A percentile compares a stretch with the other conserved stretches of the same genome.
phyloP scores from a whole-genome alignment of 2,329 filamentous ascomycete species.

The Claviceps africana region DNA sequence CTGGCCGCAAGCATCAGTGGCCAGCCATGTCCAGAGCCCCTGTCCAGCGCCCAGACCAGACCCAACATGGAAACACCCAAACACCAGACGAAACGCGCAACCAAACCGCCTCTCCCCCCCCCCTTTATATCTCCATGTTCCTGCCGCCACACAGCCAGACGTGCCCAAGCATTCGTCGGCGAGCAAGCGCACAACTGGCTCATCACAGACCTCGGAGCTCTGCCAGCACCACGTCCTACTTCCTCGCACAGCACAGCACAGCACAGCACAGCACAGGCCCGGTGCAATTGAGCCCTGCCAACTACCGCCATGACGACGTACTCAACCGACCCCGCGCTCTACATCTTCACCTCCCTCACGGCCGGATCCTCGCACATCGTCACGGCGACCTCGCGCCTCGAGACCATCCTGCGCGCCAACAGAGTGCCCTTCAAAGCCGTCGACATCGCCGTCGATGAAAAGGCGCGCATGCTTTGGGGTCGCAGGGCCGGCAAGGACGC shows the following conservation, averaged over 20 bases:
- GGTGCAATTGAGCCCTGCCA: neutral
- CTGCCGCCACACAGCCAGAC: neutral
- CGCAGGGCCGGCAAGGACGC: constrained; percentile 63
- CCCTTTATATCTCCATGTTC: neutral
- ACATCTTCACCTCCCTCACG: constrained; percentile 91
- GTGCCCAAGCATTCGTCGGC: neutral
- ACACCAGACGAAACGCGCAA: too few species aligned
- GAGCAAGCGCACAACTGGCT: neutral
- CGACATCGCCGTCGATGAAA: constrained; percentile 80
- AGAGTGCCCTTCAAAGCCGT: constrained; percentile 85
- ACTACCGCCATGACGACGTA: constrained; percentile 25
- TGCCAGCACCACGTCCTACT: neutral
- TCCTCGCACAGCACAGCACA: neutral
- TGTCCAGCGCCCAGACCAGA: too few species aligned
- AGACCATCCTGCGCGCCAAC: constrained; percentile 92
- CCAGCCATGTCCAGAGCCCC: too few species aligned
- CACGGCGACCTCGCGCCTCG: constrained; percentile 85
- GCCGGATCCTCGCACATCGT: constrained; percentile 93
- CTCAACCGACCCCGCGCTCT: constrained; percentile 58
- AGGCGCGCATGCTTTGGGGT: constrained; percentile 78
- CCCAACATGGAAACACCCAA: too few species aligned
- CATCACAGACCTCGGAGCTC: neutral
- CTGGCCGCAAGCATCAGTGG: too few species aligned
- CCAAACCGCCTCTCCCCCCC: neutral
- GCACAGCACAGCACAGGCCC: neutral